Base-by-base conservation (phyloP, 176 grass and related monocot species). In the Ampelocalamus luodianensis region DNA sequence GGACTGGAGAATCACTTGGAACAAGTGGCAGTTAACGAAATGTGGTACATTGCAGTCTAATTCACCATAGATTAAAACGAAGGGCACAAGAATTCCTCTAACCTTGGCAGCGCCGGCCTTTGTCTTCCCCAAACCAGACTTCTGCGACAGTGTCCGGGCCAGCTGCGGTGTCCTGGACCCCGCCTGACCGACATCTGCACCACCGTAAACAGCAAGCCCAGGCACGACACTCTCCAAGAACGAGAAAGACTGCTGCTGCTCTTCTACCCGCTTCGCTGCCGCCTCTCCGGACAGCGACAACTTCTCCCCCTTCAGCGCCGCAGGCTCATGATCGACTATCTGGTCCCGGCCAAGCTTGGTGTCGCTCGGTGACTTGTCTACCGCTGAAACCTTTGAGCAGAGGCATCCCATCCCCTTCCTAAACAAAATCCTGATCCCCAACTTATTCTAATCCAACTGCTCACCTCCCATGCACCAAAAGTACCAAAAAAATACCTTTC, bases 301-400 rank as follows among this genome's bases (percentile, higher is more conserved):
- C 72, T 90, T 83, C 29, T 56, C 64, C 49, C 51, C 73, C 71
- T 90, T 86, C 65, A 67, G 13, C 7, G 39, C 32, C 43, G 23
- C 49, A 20, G 85, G 72, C 62, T 88, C 87, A 13, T 82, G 36
- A 82, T 96, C 84, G 51, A 85, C 82, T 10, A 86, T 63, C 58
- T 74, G 84, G 88, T 83, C 80, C 67, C 49, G 42, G 15, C 74
- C 89, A 24, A 95, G 85, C 62, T 78, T 89, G 60, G 90, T 86
- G 55, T 96, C 97, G 55, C 93, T 99, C 44, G 90, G 93, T 38
- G 93, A 99, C 86, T 99, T 99, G 88, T 96, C 90, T n/a, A 96
- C 82, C 3, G 88, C 93, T 6, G 93, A 91, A 80, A 89, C 80
- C 79, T 83, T 99, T 10, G 97, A 96, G 85, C 97, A 99, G 72